Evolutionary conservation across 805 yeast genomes (phyloP), one percentile per base, ranked within the genome.

Genomic region (Spathaspora arborariae): DNA sequence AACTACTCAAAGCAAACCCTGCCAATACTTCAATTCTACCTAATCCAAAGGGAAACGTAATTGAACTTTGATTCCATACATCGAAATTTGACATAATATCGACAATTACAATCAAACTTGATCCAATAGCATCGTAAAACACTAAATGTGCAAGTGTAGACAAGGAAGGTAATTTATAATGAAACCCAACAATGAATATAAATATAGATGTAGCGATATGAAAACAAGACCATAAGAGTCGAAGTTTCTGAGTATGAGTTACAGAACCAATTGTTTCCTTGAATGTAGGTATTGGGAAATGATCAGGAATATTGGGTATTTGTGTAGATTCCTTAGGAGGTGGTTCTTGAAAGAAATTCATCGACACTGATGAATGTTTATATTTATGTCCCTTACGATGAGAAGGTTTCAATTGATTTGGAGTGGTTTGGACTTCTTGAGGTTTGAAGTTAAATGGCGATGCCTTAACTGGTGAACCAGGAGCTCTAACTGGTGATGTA

Each of bases 341-440:
- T 1, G 97, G 96, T 59, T 92, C 97, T 64, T 88, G 96, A 62
- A 94, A 92, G 62, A 92, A 78, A 63, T 92, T 91, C 94, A 92
- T 86, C 4, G 96, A 89, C 5, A 92, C 96, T 7, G 97, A 90
- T 2, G 97, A 90, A 64, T 92, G 98, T 62, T 92, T 92, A 62
- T 92, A 92, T 55, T 92, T 79, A 65, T 92, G 99, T 5, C 99
- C 99, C 55, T 91, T 82, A 72, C 99, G 82, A 56, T 82, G 88
- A 0, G 86, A 82, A 1, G 89, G 80, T 57, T 70, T 76, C 24
- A 65, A 62, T 10, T 51, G 69, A 76, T 48, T 79, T 77, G 7
- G 85, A 75, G 52, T 79, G 74, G 69, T 53, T 56, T 67, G 62
- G 26, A 66, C 50, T 51, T 70, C 76, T 49, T 79, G 77, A 7